A percentile compares a stretch with the other conserved stretches of the same genome.
Evolutionary conservation across 805 yeast genomes (phyloP).

Genomic region (Kazachstania psychrophila): DNA sequence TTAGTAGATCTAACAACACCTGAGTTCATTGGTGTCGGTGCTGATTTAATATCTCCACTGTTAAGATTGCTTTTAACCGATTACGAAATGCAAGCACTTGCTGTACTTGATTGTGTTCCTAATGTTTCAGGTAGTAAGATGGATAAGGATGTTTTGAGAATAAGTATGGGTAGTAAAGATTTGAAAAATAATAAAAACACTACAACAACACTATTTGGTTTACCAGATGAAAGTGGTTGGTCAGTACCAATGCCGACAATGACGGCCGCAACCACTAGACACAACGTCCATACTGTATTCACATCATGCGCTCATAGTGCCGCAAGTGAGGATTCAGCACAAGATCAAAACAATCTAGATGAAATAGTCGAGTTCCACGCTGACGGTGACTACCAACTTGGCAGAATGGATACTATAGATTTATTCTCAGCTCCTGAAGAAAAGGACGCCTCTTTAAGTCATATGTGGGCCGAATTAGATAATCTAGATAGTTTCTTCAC

Average conservation of each 20-base stretch:
- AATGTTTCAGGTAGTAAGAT: slow-evolving; percentile 82
- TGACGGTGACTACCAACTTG: slow-evolving; percentile 25
- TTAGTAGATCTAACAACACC: slow-evolving; percentile 65
- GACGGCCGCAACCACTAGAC: slow-evolving; percentile 78
- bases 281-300: slow-evolving; percentile 91
- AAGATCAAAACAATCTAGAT: slow-evolving; percentile 16
- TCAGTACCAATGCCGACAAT: slow-evolving; percentile 92
- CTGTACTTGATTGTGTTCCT: slow-evolving; percentile 78
- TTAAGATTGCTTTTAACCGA: slow-evolving; percentile 73
- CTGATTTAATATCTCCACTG: slow-evolving; percentile 87
- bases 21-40: slow-evolving; percentile 84
- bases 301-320: slow-evolving; percentile 55
- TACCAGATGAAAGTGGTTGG: slow-evolving; percentile 92
- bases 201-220: slow-evolving; percentile 85
- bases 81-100: slow-evolving; percentile 79
- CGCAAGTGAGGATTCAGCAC: slow-evolving; percentile 11
- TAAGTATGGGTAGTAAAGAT: slow-evolving; percentile 78
- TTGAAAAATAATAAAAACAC: slow-evolving; percentile 73
- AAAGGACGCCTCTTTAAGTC: slow-evolving; percentile 67
- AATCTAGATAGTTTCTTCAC: slow-evolving; percentile 84
- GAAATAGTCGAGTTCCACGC: slow-evolving; percentile 29
- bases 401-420: slow-evolving; percentile 23
- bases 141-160: slow-evolving; percentile 84
- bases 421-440: slow-evolving; percentile 39
- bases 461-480: slow-evolving; percentile 89